Percentiles rank a stretch among this genome's conserved stretches.
These are phyloP conservation scores for Fagopyrum tataricum DNA, from an alignment of 148 eudicot species.

Conservation along the genomic window DNA sequence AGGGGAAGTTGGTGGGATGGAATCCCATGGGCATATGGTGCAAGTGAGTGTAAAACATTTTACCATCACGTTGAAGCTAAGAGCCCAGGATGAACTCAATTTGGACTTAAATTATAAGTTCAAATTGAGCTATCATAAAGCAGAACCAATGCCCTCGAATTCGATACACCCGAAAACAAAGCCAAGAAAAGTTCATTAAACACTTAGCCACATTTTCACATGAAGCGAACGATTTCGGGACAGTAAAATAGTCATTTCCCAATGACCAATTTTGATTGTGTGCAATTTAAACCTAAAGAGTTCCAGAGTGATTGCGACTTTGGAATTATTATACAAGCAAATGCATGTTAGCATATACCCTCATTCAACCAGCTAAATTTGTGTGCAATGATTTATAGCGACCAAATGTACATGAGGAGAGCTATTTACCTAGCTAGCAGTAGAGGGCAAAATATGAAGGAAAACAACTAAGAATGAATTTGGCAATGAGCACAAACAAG, in stretches of 20 bases:
- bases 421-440: constrained; percentile 8
- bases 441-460: constrained; percentile 9
- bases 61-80: no score
- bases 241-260: not conserved
- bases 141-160: no score
- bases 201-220: no score
- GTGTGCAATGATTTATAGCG: not conserved
- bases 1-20: no score
- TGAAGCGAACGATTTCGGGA: no score
- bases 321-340: not conserved
- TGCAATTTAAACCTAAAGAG: not conserved
- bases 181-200: no score
- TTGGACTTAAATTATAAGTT: no score
- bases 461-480: not conserved
- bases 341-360: constrained; percentile 7
- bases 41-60: no score
- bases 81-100: no score
- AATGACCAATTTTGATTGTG: not conserved
- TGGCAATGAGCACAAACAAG: not conserved
- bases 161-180: no score
- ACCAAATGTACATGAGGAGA: constrained; percentile 7
- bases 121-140: no score
- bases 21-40: no score
- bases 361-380: not conserved
- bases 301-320: not conserved